Conservation (phyloP, 495 filamentous ascomycete genomes). For the Tuber melanosporum region DNA sequence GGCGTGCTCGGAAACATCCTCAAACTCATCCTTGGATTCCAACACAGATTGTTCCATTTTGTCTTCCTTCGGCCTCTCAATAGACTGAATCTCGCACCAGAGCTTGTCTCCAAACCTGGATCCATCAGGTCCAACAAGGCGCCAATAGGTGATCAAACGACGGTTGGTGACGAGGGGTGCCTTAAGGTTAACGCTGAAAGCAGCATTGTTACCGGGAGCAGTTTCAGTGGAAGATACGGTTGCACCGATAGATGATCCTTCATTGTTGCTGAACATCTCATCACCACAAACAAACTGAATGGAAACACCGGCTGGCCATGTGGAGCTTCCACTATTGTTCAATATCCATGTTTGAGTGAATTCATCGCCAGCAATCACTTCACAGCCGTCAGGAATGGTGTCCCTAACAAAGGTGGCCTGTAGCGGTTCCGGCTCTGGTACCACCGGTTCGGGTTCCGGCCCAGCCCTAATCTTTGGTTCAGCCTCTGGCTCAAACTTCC, state of each 20-base stretch:
- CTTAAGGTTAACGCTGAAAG: slow-evolving; percentile 79
- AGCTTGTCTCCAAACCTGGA: slow-evolving; percentile 81
- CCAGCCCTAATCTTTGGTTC: not conserved
- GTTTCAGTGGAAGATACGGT: slow-evolving; percentile 66
- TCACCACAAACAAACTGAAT: slow-evolving; percentile 91
- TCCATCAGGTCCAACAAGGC: slow-evolving; percentile 74
- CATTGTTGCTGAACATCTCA: slow-evolving; percentile 75
- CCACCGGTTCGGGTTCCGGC: not conserved
- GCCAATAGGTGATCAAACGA: slow-evolving; percentile 90
- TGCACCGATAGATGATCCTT: slow-evolving; percentile 68
- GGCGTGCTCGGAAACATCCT: slow-evolving; percentile 27
- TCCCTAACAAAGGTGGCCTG: slow-evolving; percentile 68
- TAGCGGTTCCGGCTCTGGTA: slow-evolving; percentile 8
- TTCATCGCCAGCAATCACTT: slow-evolving; percentile 56
- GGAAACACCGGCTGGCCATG: slow-evolving; percentile 84
- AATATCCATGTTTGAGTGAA: slow-evolving; percentile 93
- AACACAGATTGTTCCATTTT: slow-evolving; percentile 19
- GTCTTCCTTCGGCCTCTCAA: slow-evolving; percentile 36
- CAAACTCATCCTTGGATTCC: slow-evolving; percentile 29
- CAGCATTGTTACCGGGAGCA: slow-evolving; percentile 61
- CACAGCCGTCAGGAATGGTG: slow-evolving; percentile 68
- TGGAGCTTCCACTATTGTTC: slow-evolving; percentile 66
- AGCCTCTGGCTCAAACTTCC: slow-evolving; percentile 35
- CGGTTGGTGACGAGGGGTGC: slow-evolving; percentile 62
- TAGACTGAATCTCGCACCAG: slow-evolving; percentile 85